Conservation (phyloP, 2,329 filamentous ascomycete species). For the Pseudogymnoascus sp. region DNA sequence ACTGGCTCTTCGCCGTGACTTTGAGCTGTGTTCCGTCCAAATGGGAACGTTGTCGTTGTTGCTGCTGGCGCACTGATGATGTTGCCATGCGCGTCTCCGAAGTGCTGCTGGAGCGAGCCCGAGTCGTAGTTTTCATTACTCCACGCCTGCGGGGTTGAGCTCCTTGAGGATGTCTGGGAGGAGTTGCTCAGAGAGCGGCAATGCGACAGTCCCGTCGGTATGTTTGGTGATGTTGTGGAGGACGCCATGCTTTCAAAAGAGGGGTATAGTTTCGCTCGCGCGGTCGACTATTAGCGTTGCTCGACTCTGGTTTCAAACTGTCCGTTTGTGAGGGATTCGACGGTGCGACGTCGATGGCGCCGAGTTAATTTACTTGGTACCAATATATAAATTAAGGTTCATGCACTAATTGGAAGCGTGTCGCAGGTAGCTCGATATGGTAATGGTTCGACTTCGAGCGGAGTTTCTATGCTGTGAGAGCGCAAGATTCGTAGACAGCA, state of each 20-base stretch:
- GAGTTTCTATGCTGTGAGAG: background rate
- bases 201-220: background rate
- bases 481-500: background rate
- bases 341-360: background rate
- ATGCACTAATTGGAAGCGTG: background rate
- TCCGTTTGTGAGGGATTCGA: background rate
- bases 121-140: background rate
- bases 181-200: background rate
- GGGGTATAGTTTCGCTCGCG: background rate
- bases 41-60: background rate
- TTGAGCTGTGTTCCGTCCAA: background rate
- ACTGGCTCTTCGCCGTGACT: background rate
- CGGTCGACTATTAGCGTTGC: background rate
- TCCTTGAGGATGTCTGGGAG: background rate
- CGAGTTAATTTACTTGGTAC: background rate
- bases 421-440: background rate
- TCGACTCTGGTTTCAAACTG: background rate
- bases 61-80: background rate
- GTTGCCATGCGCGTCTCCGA: background rate
- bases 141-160: background rate
- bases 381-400: conserved; percentile 1
- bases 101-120: background rate
- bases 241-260: background rate
- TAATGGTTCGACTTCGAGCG: background rate
- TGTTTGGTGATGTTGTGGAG: background rate